Evolutionary conservation across 2,329 filamentous ascomycete species (phyloP).

Genomic region (Phoma sp.): DNA sequence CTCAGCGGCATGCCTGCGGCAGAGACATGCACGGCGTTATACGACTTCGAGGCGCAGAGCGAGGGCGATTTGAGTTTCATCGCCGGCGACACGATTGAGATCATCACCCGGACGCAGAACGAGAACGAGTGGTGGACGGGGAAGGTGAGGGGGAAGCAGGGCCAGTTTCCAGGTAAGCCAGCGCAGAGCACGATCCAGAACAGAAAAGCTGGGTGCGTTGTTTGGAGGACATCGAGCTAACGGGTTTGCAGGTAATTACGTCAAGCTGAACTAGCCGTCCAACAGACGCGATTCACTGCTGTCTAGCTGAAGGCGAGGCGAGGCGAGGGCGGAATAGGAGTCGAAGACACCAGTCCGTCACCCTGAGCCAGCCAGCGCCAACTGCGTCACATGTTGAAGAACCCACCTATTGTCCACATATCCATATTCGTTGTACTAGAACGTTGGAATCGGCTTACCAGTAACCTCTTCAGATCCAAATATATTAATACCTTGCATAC

Average conservation of each 20-base stretch:
- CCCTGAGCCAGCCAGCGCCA: too few relatives aligned
- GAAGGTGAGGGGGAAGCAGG: conserved; percentile 76
- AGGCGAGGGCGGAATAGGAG: not conserved
- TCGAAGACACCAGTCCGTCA: conserved; percentile 4
- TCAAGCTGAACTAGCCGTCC: conserved; percentile 46
- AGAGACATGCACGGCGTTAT: conserved; percentile 87
- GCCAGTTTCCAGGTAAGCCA: conserved; percentile 88
- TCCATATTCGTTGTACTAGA: conserved; percentile 8
- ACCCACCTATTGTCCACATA: too few relatives aligned
- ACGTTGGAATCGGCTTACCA: conserved; percentile 4
- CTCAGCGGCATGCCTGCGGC: conserved; percentile 68
- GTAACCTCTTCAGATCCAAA: conserved; percentile 1
- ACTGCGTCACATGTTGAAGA: too few relatives aligned
- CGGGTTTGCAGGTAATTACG: conserved; percentile 47
- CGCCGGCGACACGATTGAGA: conserved; percentile 88
- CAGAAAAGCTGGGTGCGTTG: too few relatives aligned
- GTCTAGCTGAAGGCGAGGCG: not conserved
- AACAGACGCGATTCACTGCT: not conserved
- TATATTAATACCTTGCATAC: conserved; percentile 5
- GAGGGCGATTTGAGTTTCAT: conserved; percentile 92
- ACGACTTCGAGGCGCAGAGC: conserved; percentile 95
- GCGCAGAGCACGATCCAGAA: too few relatives aligned
- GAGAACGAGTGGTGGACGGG: conserved; percentile 98
- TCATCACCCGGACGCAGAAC: conserved; percentile 80
- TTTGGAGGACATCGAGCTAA: too few relatives aligned